These are phyloP conservation scores for Nissolia schottii DNA, from an alignment of 306 rosid genomes.

Conservation along the genomic window DNA sequence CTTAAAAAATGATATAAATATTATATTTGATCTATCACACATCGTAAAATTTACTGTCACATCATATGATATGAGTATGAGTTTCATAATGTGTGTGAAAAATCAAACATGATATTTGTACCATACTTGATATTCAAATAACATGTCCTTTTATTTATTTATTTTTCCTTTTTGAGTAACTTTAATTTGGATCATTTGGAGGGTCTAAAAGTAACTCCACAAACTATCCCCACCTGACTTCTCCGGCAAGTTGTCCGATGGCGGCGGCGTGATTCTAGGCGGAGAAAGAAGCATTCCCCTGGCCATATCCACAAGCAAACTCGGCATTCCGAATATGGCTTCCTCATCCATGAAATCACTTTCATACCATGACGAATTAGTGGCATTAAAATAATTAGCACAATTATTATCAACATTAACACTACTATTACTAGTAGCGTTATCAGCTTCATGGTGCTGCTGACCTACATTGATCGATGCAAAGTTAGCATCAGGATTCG, in stretches of 20 bases:
- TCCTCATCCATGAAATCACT: constrained; percentile 67
- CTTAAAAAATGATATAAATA: too few relatives aligned
- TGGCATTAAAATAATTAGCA: background rate
- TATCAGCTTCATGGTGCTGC: background rate
- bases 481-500: background rate
- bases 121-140: too few relatives aligned
- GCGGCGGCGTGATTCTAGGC: constrained; percentile 52
- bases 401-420: background rate
- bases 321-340: constrained; percentile 68
- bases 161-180: too few relatives aligned
- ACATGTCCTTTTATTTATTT: too few relatives aligned
- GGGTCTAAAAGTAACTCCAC: constrained; percentile 63
- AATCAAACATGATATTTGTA: too few relatives aligned
- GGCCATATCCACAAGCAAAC: constrained; percentile 74
- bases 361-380: background rate
- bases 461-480: background rate
- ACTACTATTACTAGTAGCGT: background rate
- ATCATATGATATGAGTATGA: too few relatives aligned
- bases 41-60: too few relatives aligned
- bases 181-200: too few relatives aligned
- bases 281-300: constrained; percentile 80
- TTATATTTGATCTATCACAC: too few relatives aligned
- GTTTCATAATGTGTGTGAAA: too few relatives aligned
- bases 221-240: constrained; percentile 35
- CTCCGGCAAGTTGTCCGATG: constrained; percentile 41